Evolutionary conservation across 768 basidiomycete species (phyloP), one percentile per base, ranked within the genome.

Genomic region (Termitomyces sp.): DNA sequence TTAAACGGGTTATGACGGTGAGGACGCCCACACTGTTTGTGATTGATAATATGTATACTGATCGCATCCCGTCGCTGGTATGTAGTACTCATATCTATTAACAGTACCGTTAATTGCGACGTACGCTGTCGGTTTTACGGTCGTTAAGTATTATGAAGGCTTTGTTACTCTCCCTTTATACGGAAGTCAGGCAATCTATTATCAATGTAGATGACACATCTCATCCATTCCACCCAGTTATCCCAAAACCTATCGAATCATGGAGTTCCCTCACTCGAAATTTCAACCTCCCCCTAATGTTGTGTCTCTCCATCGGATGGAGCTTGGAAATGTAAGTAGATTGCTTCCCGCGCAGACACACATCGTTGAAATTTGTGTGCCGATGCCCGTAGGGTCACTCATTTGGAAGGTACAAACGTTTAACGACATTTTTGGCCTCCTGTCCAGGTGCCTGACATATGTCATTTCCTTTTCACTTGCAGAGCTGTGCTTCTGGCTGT

Each of bases 401-500:
- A 92, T 70, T 69, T 91, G 63, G 89, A 92, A 84, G 89, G 89
- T 88, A 62, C 44, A 69, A 13, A 51, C 51, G 33, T 44, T 33
- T 12, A 44, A 40, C 12, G 27, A 33, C 42, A 30, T 48, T 33
- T 46, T 43, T 7, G 22, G 9, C 32, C 45, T 47, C 42, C n/a
- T 20, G 27, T 6, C 5, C 3, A 34, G 4, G 27, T 56, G 20
- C 51, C 49, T 58, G 60, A 58, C 33, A 60, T 45, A 20, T 45
- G 30, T 51, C 50, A 56, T 53, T 49, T 32, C 4, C 20, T 24
- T 33, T 39, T n/a, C 6, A 12, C 14, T 5, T 32, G 8, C 57
- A 91, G 91, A 94, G 64, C 77, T 93, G 0, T 93, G 89, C 65
- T 94, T 94, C 69, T 93, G 92, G 91, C 72, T 93, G 13, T 94